Base-by-base conservation (phyloP, 2,329 filamentous ascomycete genomes). In the Pyrenophora seminiperda region DNA sequence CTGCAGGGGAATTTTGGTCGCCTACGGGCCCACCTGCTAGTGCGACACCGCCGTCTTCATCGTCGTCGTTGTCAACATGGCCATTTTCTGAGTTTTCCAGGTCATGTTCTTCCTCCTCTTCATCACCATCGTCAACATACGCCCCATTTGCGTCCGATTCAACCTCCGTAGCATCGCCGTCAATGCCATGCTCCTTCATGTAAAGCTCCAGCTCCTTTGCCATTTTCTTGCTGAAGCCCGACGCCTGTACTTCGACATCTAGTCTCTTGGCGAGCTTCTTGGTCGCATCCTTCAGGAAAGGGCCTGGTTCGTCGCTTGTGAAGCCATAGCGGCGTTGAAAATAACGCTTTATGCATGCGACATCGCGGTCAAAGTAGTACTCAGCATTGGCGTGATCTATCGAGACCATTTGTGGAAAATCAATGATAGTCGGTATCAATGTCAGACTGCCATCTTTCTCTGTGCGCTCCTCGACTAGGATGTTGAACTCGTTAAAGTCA, bases 401-500 rank as follows among this genome's bases (percentile, higher is more conserved):
- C 1, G 93, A 97, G 2, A 99, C 85, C 88, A 97, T 97, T 71
- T 99, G 94, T 0, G 94, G 94, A 68, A 99, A 99, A 76, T 99
- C 95, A 65, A 99, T 99, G 37, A 99, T 77, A 45, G 97, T 84
- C 1, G 94, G 94, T 5, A 84, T 85, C 19, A 96, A 77, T 27
- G 73, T 80, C 45, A 89, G 46, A 11, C 63, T 56, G 36, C 68
- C 69, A 11, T 70, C 63, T 19, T 50, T 55, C 14, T 63, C 58
- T 4, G 58, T 48, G 39, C 79, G 84, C 72, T 97, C 93, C 69
- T 94, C 91, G 71, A 99, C 86, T 27, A 99, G 79, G 58, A 99
- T 93, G 73, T 99, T 99, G 81, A 99, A 99, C 74, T 99, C 95
- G 77, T 99, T 99, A 78, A 95, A 99, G 72, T 99, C 94, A 55